Evolutionary conservation across 148 eudicot genomes (phyloP).

Genomic region (Fagopyrum tataricum): DNA sequence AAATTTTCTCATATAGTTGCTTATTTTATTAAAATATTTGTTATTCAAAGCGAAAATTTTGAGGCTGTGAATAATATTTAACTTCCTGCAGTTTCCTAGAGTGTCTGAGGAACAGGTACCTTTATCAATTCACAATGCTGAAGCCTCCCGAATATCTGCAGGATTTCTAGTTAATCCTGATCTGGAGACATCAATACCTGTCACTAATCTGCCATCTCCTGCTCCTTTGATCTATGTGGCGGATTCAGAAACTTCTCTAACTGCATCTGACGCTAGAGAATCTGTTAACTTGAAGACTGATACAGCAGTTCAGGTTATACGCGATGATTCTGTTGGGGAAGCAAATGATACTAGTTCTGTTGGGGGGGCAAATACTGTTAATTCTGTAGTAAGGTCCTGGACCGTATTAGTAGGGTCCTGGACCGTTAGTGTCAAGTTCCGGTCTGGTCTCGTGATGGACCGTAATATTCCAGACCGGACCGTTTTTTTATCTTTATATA

Average conservation of each 20-base stretch:
- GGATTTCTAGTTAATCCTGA: conserved; percentile 73
- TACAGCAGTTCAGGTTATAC: conserved; percentile 16
- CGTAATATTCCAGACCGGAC: too few relatives aligned
- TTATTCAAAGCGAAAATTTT: neutral
- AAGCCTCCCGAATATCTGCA: conserved; percentile 38
- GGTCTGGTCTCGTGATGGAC: too few relatives aligned
- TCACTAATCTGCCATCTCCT: conserved; percentile 66
- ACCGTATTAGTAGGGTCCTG: too few relatives aligned
- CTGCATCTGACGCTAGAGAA: conserved; percentile 27
- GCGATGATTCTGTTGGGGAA: conserved; percentile 2
- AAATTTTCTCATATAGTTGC: neutral
- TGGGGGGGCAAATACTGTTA: conserved; percentile 24
- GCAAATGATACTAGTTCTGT: conserved; percentile 22
- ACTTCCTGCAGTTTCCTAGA: conserved; percentile 54
- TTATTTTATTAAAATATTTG: neutral
- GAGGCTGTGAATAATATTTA: neutral
- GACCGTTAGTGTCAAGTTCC: too few relatives aligned
- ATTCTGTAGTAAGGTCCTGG: conserved; percentile 26
- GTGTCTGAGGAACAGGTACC: conserved; percentile 61
- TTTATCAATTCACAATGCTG: conserved; percentile 45
- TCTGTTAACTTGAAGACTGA: conserved; percentile 30
- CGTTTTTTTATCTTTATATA: too few relatives aligned
- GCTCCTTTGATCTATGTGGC: conserved; percentile 53
- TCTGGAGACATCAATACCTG: conserved; percentile 62
- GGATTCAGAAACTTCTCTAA: conserved; percentile 36